These are phyloP conservation scores for Emmonsiellopsis sp. DNA, from an alignment of 2,329 filamentous ascomycete genomes.

Conservation along the genomic window DNA sequence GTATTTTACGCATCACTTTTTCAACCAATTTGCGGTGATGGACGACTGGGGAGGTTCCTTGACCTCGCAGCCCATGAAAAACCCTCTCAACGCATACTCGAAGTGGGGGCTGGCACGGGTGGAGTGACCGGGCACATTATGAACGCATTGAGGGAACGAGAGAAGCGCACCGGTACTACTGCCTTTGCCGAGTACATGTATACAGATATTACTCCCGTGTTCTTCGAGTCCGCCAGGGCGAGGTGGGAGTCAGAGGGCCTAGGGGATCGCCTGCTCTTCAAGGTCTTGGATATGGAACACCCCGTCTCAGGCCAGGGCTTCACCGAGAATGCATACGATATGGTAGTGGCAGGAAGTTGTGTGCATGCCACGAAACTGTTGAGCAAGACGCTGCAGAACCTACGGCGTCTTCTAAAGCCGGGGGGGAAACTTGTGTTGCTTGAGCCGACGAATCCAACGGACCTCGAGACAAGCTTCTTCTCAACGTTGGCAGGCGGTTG, in stretches of 20 bases:
- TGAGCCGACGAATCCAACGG: constrained; percentile 5
- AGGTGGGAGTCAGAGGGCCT: constrained; percentile 2
- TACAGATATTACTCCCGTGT: constrained; percentile 11
- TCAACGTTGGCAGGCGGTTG: constrained; percentile 21
- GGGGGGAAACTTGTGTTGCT: constrained; percentile 10
- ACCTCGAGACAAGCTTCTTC: constrained; percentile 13
- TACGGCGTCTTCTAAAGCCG: constrained; percentile 10
- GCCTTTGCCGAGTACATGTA: constrained; percentile 8
- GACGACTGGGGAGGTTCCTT: constrained; percentile 2
- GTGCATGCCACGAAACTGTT: not conserved
- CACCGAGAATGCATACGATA: not conserved
- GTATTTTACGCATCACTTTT: constrained; percentile 21
- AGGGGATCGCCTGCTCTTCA: constrained; percentile 4
- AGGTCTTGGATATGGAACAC: constrained; percentile 6
- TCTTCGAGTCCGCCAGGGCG: constrained; percentile 8
- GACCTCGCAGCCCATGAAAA: not conserved
- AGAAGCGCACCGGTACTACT: not conserved
- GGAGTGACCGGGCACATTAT: not conserved
- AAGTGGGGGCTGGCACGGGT: constrained; percentile 3
- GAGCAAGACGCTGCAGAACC: not conserved
- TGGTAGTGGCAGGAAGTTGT: not conserved
- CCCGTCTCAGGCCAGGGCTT: constrained; percentile 6
- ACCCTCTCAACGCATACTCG: not conserved
- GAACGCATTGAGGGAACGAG: not conserved
- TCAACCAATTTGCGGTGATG: constrained; percentile 2